Percentiles rank a stretch among this genome's conserved stretches.
Evolutionary conservation across 2,329 filamentous ascomycete species (phyloP).

Genomic region (Alternaria alternata): DNA sequence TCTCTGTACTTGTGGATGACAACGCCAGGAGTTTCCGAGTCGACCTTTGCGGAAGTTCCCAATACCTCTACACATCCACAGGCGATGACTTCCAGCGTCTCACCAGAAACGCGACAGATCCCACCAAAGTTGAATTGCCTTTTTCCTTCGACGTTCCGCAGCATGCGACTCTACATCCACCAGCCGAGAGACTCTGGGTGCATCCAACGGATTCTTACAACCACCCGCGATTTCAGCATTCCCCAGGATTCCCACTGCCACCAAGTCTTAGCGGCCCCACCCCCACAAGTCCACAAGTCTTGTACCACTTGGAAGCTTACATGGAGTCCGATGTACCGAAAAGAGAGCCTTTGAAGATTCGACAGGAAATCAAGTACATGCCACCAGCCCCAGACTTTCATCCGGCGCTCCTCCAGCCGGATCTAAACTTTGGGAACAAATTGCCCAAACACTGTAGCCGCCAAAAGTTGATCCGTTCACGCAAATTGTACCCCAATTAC

Average conservation of each 20-base stretch:
- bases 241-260: slow-evolving; percentile 30
- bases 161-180: slow-evolving; percentile 22
- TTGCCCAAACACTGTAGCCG: slow-evolving; percentile 28
- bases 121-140: slow-evolving; percentile 34
- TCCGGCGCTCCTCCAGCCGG: slow-evolving; percentile 23
- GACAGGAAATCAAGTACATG: slow-evolving; percentile 21
- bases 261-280: slow-evolving; percentile 19
- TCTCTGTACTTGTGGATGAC: slow-evolving; percentile 20
- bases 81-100: slow-evolving; percentile 33
- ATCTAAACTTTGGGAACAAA: slow-evolving; percentile 21
- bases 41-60: slow-evolving; percentile 26
- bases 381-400: slow-evolving; percentile 27
- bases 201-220: slow-evolving; percentile 28
- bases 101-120: slow-evolving; percentile 24
- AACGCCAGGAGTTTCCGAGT: slow-evolving; percentile 20
- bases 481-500: slow-evolving; percentile 32
- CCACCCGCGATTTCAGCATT: slow-evolving; percentile 37
- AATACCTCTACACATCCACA: slow-evolving; percentile 31
- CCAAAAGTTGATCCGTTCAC: slow-evolving; percentile 34
- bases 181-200: slow-evolving; percentile 21
- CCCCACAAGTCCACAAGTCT: slow-evolving; percentile 18
- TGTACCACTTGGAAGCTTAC: slow-evolving; percentile 28
- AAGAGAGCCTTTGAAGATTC: slow-evolving; percentile 8
- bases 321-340: slow-evolving; percentile 12
- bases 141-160: slow-evolving; percentile 38